A percentile compares a stretch with the other conserved stretches of the same genome.
These are phyloP conservation scores for Lentinus brumalis DNA, from an alignment of 768 basidiomycete species.

Conservation along the genomic window DNA sequence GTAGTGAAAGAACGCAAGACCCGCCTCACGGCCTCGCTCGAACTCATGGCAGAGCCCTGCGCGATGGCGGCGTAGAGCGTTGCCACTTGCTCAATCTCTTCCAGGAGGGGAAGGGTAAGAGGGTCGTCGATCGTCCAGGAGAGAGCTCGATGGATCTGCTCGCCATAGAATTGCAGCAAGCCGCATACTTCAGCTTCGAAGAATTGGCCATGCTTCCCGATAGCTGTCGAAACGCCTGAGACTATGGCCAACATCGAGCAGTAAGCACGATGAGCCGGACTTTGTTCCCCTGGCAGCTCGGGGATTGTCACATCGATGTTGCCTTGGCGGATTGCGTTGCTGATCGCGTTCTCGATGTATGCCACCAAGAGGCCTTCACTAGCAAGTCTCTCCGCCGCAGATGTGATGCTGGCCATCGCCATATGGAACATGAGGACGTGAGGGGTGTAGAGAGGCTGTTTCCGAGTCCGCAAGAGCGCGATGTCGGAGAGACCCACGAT, in stretches of 20 bases:
- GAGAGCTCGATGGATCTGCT: constrained; percentile 75
- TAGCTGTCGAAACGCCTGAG: constrained; percentile 64
- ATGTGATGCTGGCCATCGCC: constrained; percentile 72
- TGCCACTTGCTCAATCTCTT: constrained; percentile 82
- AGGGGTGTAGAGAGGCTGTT: constrained; percentile 70
- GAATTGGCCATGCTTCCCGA: constrained; percentile 69
- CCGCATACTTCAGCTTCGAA: constrained; percentile 86
- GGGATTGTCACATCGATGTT: constrained; percentile 65
- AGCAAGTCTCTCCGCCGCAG: constrained; percentile 83
- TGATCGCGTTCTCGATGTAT: constrained; percentile 83
- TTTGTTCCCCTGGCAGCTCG: constrained; percentile 74
- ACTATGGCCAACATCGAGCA: constrained; percentile 84
- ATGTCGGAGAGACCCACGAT: constrained; percentile 71
- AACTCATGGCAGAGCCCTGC: constrained; percentile 45
- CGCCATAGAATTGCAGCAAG: constrained; percentile 81
- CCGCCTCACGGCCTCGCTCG: constrained; percentile 55
- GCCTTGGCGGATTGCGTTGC: constrained; percentile 73
- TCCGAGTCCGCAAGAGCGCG: constrained; percentile 58
- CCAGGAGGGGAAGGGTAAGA: constrained; percentile 73
- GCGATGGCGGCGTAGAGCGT: constrained; percentile 79
- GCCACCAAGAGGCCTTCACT: constrained; percentile 80
- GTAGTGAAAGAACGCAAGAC: constrained; percentile 70
- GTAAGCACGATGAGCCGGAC: constrained; percentile 79
- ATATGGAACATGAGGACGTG: constrained; percentile 87
- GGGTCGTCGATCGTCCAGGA: constrained; percentile 82